Base-by-base conservation (phyloP, 2,329 filamentous ascomycete species). In the Diaporthe capsici region DNA sequence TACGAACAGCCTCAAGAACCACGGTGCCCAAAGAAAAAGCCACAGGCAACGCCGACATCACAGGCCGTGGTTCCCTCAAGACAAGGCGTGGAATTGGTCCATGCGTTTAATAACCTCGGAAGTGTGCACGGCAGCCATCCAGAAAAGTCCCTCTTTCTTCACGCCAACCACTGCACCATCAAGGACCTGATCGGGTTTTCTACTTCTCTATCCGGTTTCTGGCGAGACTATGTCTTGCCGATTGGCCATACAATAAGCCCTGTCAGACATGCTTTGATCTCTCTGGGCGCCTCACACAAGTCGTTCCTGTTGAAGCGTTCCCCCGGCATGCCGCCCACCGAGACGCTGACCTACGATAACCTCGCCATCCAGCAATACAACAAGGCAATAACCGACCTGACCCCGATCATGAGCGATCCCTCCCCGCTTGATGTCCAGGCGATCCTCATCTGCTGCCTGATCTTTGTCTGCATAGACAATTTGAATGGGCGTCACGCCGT, bases 241-340 rank as follows among this genome's bases (percentile, higher is more conserved):
- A 51, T 67, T 15, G 42, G 42, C 44, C 63, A 67, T 4, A n/a
- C 20, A 6, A 22, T 49, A 4, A 37, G 20, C 22, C 63, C 63
- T 8, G 63, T 67, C 44, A 67, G 31, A 20, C 63, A 67, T n/a
- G 63, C 63, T 17, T 37, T 67, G 63, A 49, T 67, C 44, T 67
- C 63, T 20, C 63, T 67, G 10, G 63, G 63, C n/a, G 63, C 63
- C 44, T 67, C 63, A 12, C 63, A 67, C 44, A 67, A 67, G 63
- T 34, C 63, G 2, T 67, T 49, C 4, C 63, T 67, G 20, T 28
- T 67, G 44, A 67, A 22, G 28, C 42, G 44, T 1, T 37, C 42
- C 20, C 25, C 31, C 17, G 42, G 28, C 6, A 37, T 67, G 44
- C 20, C 20, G 17, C 12, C 28, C 9, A 51, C 22, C 4, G 63